Conservation (phyloP, 2,329 filamentous ascomycete genomes). For the Eutypella sp. region DNA sequence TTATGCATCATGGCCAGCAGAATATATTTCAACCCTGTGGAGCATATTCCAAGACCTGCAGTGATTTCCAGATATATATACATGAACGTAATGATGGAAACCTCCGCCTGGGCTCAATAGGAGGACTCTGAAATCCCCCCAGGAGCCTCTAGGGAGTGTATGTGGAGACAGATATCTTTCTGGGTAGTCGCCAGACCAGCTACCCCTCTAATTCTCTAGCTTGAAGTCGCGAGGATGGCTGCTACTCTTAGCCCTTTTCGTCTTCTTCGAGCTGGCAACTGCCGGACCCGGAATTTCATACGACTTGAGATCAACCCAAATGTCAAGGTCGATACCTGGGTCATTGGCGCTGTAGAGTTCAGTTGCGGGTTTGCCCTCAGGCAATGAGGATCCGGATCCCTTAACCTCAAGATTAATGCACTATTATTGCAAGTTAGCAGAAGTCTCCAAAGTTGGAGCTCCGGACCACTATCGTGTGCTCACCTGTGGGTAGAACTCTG, state of each 20-base stretch:
- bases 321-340: slow-evolving; percentile 13
- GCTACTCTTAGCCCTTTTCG: slow-evolving; percentile 3
- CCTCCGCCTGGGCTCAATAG: no score
- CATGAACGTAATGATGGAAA: no score
- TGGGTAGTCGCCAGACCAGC: no score
- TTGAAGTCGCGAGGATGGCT: background rate
- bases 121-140: no score
- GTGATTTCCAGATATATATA: no score
- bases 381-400: slow-evolving; percentile 11
- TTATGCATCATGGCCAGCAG: no score
- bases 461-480: slow-evolving; percentile 1
- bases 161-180: no score
- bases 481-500: slow-evolving; percentile 22
- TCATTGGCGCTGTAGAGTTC: slow-evolving; percentile 14
- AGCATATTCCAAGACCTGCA: no score
- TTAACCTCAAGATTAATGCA: slow-evolving; percentile 21
- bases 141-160: no score
- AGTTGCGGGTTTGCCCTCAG: slow-evolving; percentile 9
- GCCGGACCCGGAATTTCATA: slow-evolving; percentile 14
- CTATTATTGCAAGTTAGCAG: slow-evolving; percentile 6
- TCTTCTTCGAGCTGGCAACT: slow-evolving; percentile 1
- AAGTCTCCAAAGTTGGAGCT: slow-evolving; percentile 1
- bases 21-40: no score
- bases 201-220: background rate
- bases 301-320: slow-evolving; percentile 13